Conservation (phyloP, 768 basidiomycete species). For the Pleurotus salmoneostramineus region DNA sequence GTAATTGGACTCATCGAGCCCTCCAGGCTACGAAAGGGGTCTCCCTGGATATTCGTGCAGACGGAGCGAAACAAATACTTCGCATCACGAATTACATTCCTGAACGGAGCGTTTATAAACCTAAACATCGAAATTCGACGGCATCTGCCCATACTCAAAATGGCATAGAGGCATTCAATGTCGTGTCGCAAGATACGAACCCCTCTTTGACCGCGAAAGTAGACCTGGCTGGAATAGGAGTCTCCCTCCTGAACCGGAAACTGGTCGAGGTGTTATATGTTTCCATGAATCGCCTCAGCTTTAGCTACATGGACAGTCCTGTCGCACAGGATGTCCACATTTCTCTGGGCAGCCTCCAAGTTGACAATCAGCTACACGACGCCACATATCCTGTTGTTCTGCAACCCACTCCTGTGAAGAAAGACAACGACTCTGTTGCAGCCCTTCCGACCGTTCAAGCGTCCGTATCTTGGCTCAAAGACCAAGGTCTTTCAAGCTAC, state of each 20-base stretch:
- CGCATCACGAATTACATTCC: conserved; percentile 85
- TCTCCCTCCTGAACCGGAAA: conserved; percentile 86
- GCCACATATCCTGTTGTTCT: conserved; percentile 92
- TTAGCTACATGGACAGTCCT: conserved; percentile 80
- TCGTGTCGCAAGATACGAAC: conserved; percentile 68
- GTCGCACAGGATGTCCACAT: conserved; percentile 78
- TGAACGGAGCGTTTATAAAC: conserved; percentile 86
- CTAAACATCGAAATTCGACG: conserved; percentile 47
- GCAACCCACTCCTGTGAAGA: conserved; percentile 87
- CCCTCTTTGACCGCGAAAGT: conserved; percentile 65
- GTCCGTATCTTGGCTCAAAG: conserved; percentile 87
- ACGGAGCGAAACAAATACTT: conserved; percentile 79
- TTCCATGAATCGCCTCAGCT: conserved; percentile 70
- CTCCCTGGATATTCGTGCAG: conserved; percentile 91
- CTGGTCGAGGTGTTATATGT: conserved; percentile 89
- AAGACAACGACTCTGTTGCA: conserved; percentile 69
- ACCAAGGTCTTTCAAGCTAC: conserved; percentile 60
- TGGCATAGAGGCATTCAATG: conserved; percentile 82
- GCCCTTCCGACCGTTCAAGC: conserved; percentile 87
- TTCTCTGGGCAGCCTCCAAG: conserved; percentile 82
- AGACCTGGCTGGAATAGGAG: conserved; percentile 85
- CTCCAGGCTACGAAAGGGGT: conserved; percentile 58
- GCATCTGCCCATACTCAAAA: conserved; percentile 57
- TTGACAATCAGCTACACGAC: conserved; percentile 98
- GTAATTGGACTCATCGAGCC: neutral